Evolutionary conservation across 2,329 filamentous ascomycete genomes (phyloP).

Genomic region (Xylaria digitata): DNA sequence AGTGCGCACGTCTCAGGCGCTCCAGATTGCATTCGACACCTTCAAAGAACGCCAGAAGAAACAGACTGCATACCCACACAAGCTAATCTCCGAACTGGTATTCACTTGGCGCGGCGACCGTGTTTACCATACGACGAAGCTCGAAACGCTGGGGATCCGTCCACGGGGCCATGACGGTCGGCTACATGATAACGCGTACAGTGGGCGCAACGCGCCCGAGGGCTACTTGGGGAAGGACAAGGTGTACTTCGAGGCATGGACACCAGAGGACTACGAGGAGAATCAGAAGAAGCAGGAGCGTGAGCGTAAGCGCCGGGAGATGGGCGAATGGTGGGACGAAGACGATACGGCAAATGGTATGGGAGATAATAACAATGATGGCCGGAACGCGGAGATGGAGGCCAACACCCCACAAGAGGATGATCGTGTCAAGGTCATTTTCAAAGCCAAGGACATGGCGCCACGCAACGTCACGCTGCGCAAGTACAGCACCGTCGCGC

Average conservation of each 20-base stretch:
- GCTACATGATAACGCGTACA: slow-evolving; percentile 46
- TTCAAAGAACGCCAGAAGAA: slow-evolving; percentile 76
- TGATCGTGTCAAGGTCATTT: slow-evolving; percentile 59
- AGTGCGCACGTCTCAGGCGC: slow-evolving; percentile 73
- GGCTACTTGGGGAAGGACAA: slow-evolving; percentile 64
- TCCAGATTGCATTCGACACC: slow-evolving; percentile 73
- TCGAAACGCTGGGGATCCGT: slow-evolving; percentile 72
- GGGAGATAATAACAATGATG: slow-evolving; percentile 23
- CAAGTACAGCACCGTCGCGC: slow-evolving; percentile 68
- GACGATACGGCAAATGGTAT: slow-evolving; percentile 47
- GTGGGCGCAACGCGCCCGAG: slow-evolving; percentile 47
- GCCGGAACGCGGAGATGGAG: slow-evolving; percentile 47
- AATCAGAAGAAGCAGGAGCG: slow-evolving; percentile 63
- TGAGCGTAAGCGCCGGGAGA: slow-evolving; percentile 53
- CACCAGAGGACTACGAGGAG: slow-evolving; percentile 67
- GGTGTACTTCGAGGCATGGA: slow-evolving; percentile 84
- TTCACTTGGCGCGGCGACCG: slow-evolving; percentile 82
- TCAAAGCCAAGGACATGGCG: slow-evolving; percentile 64
- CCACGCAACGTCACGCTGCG: slow-evolving; percentile 64
- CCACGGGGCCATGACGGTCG: slow-evolving; percentile 56
- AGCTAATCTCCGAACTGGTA: slow-evolving; percentile 67
- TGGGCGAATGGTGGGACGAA: slow-evolving; percentile 55
- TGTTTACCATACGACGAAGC: slow-evolving; percentile 81
- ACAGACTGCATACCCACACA: slow-evolving; percentile 46
- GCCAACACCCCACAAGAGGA: slow-evolving; percentile 37